These are phyloP conservation scores for Wickerhamiella sergipiensis DNA, from an alignment of 805 yeast species.

Conservation along the genomic window DNA sequence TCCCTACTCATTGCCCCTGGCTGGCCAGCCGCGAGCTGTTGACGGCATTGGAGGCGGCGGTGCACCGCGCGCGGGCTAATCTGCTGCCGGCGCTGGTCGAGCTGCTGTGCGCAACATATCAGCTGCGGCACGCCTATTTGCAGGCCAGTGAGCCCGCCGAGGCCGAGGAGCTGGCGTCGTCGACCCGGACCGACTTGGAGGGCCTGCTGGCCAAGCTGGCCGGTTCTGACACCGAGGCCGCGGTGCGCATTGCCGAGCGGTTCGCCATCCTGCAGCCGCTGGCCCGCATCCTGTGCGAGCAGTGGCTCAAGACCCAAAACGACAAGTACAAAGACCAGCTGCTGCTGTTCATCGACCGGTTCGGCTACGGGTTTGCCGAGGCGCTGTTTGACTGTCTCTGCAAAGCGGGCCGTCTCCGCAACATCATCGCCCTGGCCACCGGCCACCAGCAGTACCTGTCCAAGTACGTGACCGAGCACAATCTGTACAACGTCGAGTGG, in stretches of 20 bases:
- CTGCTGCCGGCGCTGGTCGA: not conserved
- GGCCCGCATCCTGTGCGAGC: not conserved
- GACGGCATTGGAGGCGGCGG: not conserved
- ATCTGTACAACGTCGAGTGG: not conserved
- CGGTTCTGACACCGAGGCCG: not conserved
- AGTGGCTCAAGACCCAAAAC: not conserved
- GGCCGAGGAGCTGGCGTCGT: not conserved
- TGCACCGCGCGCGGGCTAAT: not conserved
- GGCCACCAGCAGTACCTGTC: not conserved
- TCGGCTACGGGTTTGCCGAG: constrained; percentile 1
- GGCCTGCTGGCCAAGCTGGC: not conserved
- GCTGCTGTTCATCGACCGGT: not conserved
- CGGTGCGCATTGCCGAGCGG: not conserved
- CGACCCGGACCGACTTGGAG: too few species aligned
- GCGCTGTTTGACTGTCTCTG: not conserved
- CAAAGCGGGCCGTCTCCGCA: not conserved
- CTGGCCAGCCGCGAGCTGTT: not conserved
- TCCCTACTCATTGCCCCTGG: constrained; percentile 1
- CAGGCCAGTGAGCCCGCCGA: not conserved
- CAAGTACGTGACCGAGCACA: not conserved
- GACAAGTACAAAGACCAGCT: not conserved
- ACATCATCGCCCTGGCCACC: not conserved
- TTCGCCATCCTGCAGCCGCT: not conserved
- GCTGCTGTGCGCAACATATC: not conserved
- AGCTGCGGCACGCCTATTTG: not conserved